A percentile compares a stretch with the other conserved stretches of the same genome.
phyloP scores from a whole-genome alignment of 495 filamentous ascomycete species.

The Hyaloscypha finlandica region DNA sequence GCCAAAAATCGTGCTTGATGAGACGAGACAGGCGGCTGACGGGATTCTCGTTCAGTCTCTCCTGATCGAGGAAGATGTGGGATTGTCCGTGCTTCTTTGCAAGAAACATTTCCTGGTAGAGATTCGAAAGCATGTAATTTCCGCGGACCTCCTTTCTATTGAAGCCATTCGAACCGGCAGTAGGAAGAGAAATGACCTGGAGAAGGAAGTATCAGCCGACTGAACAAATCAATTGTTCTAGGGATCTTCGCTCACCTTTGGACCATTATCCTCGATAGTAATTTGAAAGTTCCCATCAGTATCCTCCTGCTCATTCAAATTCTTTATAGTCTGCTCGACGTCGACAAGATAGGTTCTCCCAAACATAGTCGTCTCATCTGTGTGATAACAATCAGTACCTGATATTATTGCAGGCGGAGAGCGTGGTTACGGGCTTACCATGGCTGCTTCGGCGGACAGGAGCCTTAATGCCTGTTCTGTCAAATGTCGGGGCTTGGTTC shows the following conservation, averaged over 20 bases:
- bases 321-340: slow-evolving; percentile 72
- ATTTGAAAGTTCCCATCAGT: slow-evolving; percentile 92
- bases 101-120: slow-evolving; percentile 89
- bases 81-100: slow-evolving; percentile 84
- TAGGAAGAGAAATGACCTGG: slow-evolving; percentile 79
- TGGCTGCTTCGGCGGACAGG: slow-evolving; percentile 32
- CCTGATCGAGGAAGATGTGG: slow-evolving; percentile 83
- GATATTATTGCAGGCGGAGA: not conserved
- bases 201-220: slow-evolving; percentile 15
- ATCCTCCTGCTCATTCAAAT: slow-evolving; percentile 78
- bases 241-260: slow-evolving; percentile 65
- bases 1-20: slow-evolving; percentile 89
- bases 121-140: slow-evolving; percentile 93
- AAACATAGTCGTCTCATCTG: slow-evolving; percentile 26
- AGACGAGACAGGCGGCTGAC: slow-evolving; percentile 81
- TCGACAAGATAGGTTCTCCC: slow-evolving; percentile 47
- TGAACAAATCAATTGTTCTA: not conserved
- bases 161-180: slow-evolving; percentile 84
- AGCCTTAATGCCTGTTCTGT: slow-evolving; percentile 14
- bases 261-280: slow-evolving; percentile 91
- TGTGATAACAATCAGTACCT: not conserved
- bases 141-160: slow-evolving; percentile 84
- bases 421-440: slow-evolving; percentile 21
- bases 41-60: slow-evolving; percentile 87
- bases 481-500: slow-evolving; percentile 27